phyloP scores from a whole-genome alignment of 2,329 filamentous ascomycete genomes.

The Sclerotinia spermophila region DNA sequence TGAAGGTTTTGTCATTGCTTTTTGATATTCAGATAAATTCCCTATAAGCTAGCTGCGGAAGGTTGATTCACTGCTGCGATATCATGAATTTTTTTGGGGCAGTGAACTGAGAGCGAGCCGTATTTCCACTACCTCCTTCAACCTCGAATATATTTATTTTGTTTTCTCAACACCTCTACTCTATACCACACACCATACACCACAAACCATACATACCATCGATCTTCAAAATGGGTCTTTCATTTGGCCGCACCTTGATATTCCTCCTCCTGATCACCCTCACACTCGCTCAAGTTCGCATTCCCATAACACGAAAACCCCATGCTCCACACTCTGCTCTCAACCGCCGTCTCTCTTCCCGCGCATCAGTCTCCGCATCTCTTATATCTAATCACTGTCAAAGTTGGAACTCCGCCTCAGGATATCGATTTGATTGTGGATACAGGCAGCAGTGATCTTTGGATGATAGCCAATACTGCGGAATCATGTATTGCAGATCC shows the following conservation, averaged over 20 bases:
- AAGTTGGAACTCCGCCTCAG: conserved; percentile 56
- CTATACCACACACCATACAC: neutral
- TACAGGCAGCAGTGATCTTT: conserved; percentile 61
- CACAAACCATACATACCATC: neutral
- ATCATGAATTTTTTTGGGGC: neutral
- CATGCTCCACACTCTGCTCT: neutral
- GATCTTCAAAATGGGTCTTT: neutral
- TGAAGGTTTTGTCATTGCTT: neutral
- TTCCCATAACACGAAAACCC: neutral
- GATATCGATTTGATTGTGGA: conserved; percentile 53
- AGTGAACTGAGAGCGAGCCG: neutral
- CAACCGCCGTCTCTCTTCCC: conserved; percentile 12
- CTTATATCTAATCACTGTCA: conserved; percentile 44
- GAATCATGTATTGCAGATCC: conserved; percentile 25
- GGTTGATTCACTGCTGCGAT: neutral
- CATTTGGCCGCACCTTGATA: neutral
- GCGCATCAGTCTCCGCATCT: conserved; percentile 21
- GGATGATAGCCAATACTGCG: conserved; percentile 44
- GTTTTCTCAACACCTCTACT: neutral
- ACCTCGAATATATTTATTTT: neutral
- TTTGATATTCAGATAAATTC: neutral
- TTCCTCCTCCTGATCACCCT: neutral
- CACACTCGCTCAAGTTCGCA: neutral
- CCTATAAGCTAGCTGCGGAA: no score
- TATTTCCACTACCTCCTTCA: neutral